These are phyloP conservation scores for Alternaria arborescens DNA, from an alignment of 2,329 filamentous ascomycete genomes.

Conservation along the genomic window DNA sequence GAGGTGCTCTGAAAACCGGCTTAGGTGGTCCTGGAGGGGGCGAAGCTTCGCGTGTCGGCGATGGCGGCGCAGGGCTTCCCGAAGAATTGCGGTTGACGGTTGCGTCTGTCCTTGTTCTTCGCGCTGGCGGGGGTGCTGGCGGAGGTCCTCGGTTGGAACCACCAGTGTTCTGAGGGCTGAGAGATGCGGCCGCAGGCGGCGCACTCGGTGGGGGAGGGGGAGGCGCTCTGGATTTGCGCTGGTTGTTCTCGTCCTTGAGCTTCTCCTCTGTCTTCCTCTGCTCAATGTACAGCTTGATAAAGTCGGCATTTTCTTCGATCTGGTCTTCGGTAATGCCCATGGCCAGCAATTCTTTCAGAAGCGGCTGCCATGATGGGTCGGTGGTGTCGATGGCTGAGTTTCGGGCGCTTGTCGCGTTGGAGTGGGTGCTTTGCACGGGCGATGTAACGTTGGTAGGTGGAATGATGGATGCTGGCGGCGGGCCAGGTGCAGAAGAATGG, in stretches of 20 bases:
- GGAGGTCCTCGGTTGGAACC: slow-evolving; percentile 68
- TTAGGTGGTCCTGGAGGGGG: slow-evolving; percentile 69
- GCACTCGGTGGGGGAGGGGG: slow-evolving; percentile 68
- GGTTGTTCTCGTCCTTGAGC: slow-evolving; percentile 56
- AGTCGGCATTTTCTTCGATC: slow-evolving; percentile 72
- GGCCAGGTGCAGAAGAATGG: slow-evolving; percentile 53
- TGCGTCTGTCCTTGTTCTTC: slow-evolving; percentile 55
- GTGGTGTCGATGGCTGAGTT: slow-evolving; percentile 65
- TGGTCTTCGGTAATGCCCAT: slow-evolving; percentile 76
- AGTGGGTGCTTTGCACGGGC: slow-evolving; percentile 47
- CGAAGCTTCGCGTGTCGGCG: slow-evolving; percentile 75
- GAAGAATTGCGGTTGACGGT: slow-evolving; percentile 54
- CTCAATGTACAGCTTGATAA: slow-evolving; percentile 73
- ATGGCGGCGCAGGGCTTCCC: slow-evolving; percentile 66
- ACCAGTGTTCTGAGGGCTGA: slow-evolving; percentile 71
- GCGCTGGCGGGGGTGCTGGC: slow-evolving; percentile 65
- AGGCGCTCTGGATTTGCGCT: slow-evolving; percentile 63
- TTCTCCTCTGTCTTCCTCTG: slow-evolving; percentile 65
- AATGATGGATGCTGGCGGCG: slow-evolving; percentile 59
- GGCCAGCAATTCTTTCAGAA: slow-evolving; percentile 67
- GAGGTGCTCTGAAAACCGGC: slow-evolving; percentile 82
- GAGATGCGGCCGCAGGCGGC: slow-evolving; percentile 52
- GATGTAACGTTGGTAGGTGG: slow-evolving; percentile 54
- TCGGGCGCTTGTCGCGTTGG: slow-evolving; percentile 44
- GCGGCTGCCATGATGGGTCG: slow-evolving; percentile 68